Base-by-base conservation (phyloP, 495 filamentous ascomycete genomes). In the Glonium stellatum region DNA sequence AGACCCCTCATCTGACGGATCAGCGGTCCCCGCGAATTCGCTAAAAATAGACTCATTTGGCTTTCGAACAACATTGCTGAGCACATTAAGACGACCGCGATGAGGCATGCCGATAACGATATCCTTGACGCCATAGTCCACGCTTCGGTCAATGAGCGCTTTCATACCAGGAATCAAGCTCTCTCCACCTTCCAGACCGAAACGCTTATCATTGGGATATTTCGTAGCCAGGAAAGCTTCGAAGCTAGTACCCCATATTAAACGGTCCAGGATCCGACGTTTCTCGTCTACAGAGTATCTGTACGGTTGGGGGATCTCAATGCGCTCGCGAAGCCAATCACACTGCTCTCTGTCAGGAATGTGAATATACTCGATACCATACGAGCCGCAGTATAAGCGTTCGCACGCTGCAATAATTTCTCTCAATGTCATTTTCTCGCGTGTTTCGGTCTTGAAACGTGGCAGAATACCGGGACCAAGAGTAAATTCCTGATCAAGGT, bases 31-130 rank as follows among this genome's bases (percentile, higher is more conserved):
- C 59, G 87, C 88, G 68, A 98, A 98, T 75, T 98, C 93, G 74
- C 88, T 95, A 79, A 98, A 98, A 73, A 98, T 97, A 58, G 95
- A 97, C 77, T 97, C 95, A 71, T 98, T 98, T 62, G 93, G 90
- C 78, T 98, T 98, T 59, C 93, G 84, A 66, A 98, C 93, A 68
- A 98, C 93, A 75, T 98, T 98, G 78, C 89, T 95, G 47, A 98
- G 84, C 42, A 98, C 90, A 71, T 98, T 98, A 41, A 98, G 85
- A 78, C 93, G 90, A 67, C 93, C 93, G 82, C 93, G 90, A 77
- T 98, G 93, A 60, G 93, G 93, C 93, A 97, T 98, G 70, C 93
- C 93, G 71, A 98, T 97, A 64, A 97, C 86, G 64, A 98, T 97
- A 68, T 98, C 93, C 78, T 97, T 97, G 65, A 98, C 85, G 58